A percentile compares a stretch with the other conserved stretches of the same genome.
Conservation (phyloP, 495 filamentous ascomycete genomes). For the Cairneyella variabilis region DNA sequence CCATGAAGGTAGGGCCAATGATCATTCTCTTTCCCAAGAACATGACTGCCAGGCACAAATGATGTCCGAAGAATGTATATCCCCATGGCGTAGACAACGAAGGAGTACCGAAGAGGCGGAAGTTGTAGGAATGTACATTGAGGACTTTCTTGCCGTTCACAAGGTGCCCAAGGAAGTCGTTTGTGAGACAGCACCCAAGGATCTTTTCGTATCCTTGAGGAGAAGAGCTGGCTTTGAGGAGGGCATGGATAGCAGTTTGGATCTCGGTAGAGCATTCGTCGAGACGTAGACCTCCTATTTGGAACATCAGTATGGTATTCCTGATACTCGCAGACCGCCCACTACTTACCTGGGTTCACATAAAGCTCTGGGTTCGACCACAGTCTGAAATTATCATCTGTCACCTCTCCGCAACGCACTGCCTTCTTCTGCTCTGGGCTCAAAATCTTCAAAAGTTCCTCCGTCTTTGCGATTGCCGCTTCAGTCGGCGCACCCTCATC, state of each 20-base stretch:
- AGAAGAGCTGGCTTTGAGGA: slow-evolving; percentile 50
- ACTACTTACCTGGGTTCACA: slow-evolving; percentile 23
- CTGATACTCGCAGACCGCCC: background rate
- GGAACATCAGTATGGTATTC: background rate
- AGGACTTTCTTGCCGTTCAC: slow-evolving; percentile 56
- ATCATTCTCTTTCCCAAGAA: slow-evolving; percentile 57
- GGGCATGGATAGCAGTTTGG: slow-evolving; percentile 17
- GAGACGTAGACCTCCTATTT: slow-evolving; percentile 24
- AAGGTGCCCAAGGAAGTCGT: slow-evolving; percentile 72
- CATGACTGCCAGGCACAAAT: slow-evolving; percentile 67
- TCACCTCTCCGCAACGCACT: slow-evolving; percentile 21
- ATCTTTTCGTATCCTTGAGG: slow-evolving; percentile 69
- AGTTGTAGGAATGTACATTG: slow-evolving; percentile 75
- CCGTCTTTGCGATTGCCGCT: slow-evolving; percentile 1
- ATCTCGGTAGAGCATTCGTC: slow-evolving; percentile 19
- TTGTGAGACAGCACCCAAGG: slow-evolving; percentile 66
- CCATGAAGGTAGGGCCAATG: slow-evolving; percentile 67
- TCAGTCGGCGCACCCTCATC: slow-evolving; percentile 27
- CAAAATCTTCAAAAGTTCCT: slow-evolving; percentile 15
- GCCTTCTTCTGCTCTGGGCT: slow-evolving; percentile 17
- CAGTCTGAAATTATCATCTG: slow-evolving; percentile 23
- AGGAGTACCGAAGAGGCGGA: slow-evolving; percentile 45
- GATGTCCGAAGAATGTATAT: slow-evolving; percentile 73
- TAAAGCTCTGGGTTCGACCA: slow-evolving; percentile 30
- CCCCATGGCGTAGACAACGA: slow-evolving; percentile 58